These are phyloP conservation scores for Sugiyamaella smithiae DNA, from an alignment of 805 yeast species.

Conservation along the genomic window DNA sequence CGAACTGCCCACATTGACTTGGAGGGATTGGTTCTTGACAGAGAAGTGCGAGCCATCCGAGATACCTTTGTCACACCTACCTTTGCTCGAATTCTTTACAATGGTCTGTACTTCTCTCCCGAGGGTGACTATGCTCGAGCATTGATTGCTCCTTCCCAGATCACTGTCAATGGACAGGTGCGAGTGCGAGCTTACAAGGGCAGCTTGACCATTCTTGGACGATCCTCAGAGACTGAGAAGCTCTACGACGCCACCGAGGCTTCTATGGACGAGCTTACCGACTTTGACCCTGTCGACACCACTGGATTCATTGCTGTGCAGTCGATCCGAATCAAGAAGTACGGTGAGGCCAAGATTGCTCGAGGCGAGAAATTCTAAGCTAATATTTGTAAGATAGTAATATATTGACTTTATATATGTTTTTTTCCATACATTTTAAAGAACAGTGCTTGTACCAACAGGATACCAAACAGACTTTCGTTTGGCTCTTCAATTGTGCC, in stretches of 20 bases:
- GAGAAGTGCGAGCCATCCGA: slow-evolving; percentile 96
- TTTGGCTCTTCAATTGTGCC: no score
- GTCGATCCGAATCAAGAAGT: slow-evolving; percentile 97
- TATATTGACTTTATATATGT: neutral
- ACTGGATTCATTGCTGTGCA: slow-evolving; percentile 97
- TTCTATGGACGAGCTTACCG: slow-evolving; percentile 98
- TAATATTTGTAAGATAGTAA: neutral
- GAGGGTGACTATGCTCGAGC: slow-evolving; percentile 93
- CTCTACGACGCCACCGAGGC: slow-evolving; percentile 97
- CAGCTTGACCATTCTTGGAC: slow-evolving; percentile 75
- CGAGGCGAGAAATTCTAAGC: slow-evolving; percentile 49
- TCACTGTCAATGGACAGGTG: slow-evolving; percentile 92
- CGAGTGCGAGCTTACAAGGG: slow-evolving; percentile 95
- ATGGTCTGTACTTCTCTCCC: slow-evolving; percentile 97
- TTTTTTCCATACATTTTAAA: no score
- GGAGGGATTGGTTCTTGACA: slow-evolving; percentile 94
- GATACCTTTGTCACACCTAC: slow-evolving; percentile 93
- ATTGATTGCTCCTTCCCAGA: slow-evolving; percentile 83
- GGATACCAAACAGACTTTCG: no score
- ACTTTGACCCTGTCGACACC: slow-evolving; percentile 95
- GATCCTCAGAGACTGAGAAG: slow-evolving; percentile 93
- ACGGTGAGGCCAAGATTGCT: slow-evolving; percentile 91
- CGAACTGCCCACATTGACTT: slow-evolving; percentile 93
- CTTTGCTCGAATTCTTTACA: slow-evolving; percentile 86
- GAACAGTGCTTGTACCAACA: no score